A percentile compares a stretch with the other conserved stretches of the same genome.
phyloP scores from a whole-genome alignment of 2,329 filamentous ascomycete species.

The Fusarium buharicum region DNA sequence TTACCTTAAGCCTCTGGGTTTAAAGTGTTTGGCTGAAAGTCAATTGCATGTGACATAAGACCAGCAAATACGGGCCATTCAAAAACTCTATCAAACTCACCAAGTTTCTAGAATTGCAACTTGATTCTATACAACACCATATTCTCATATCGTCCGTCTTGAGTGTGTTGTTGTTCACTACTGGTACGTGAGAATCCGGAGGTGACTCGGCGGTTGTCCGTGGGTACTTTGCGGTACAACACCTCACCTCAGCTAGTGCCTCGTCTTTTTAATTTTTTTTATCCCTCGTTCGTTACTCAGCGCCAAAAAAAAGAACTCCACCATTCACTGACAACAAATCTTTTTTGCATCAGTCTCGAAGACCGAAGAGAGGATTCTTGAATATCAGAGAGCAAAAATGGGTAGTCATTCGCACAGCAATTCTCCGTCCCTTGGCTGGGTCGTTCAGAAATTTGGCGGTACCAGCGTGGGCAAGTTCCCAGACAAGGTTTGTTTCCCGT shows the following conservation, averaged over 20 bases:
- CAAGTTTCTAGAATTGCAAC: background rate
- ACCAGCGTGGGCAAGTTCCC: constrained; percentile 97
- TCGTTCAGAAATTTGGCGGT: constrained; percentile 95
- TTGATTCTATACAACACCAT: constrained; percentile 5
- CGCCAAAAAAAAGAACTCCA: constrained; percentile 33
- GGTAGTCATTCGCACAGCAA: constrained; percentile 51
- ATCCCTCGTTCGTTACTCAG: constrained; percentile 38
- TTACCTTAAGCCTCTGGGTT: too few relatives aligned
- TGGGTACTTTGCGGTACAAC: constrained; percentile 20
- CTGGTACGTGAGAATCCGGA: constrained; percentile 16
- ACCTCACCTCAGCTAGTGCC: constrained; percentile 24
- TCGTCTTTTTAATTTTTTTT: constrained; percentile 28
- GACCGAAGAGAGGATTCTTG: background rate
- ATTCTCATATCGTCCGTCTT: background rate
- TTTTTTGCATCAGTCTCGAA: constrained; percentile 2
- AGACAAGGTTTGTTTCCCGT: constrained; percentile 62
- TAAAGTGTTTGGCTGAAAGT: too few relatives aligned
- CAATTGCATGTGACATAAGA: background rate
- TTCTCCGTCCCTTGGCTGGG: constrained; percentile 68
- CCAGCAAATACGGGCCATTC: background rate
- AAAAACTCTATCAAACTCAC: background rate
- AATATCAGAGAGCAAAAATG: constrained; percentile 40
- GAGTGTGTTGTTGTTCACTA: constrained; percentile 7
- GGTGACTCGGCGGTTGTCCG: constrained; percentile 33
- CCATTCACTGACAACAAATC: constrained; percentile 6